Evolutionary conservation across 2,329 filamentous ascomycete genomes (phyloP).

Genomic region (Balansia obtecta): DNA sequence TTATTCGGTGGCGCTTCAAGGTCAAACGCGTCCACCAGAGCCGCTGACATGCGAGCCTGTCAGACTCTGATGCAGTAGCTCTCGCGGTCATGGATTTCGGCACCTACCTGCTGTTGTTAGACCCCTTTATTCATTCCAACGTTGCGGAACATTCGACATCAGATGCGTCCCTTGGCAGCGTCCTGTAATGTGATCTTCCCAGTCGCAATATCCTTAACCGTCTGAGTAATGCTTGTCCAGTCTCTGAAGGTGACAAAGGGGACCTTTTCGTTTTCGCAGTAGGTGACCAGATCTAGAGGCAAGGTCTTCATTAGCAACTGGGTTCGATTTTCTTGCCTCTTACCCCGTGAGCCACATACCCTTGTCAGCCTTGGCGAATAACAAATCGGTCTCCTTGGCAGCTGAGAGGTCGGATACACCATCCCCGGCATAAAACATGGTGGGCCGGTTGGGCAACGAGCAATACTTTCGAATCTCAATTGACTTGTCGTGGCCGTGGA

Average conservation of each 20-base stretch:
- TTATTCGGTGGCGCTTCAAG: no score
- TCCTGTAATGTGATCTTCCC: constrained; percentile 60
- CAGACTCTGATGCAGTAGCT: no score
- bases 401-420: constrained; percentile 88
- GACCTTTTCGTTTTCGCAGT: constrained; percentile 72
- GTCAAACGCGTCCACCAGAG: no score
- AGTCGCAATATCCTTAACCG: constrained; percentile 64
- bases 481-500: constrained; percentile 95
- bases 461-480: constrained; percentile 82
- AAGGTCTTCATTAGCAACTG: constrained; percentile 7
- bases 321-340: background rate
- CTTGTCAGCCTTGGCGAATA: constrained; percentile 87
- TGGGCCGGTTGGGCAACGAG: constrained; percentile 61
- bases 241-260: constrained; percentile 82
- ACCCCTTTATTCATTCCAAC: no score
- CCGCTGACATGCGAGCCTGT: no score
- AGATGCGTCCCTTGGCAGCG: constrained; percentile 43
- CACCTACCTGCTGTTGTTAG: no score
- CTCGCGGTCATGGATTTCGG: no score
- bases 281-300: constrained; percentile 63
- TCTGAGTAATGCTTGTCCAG: constrained; percentile 67
- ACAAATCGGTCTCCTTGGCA: constrained; percentile 79
- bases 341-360: constrained; percentile 37
- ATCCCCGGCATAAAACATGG: constrained; percentile 89
- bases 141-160: background rate